A percentile compares a stretch with the other conserved stretches of the same genome.
Evolutionary conservation across 2,329 filamentous ascomycete species (phyloP).

Genomic region (Amesomyces nigricolor): DNA sequence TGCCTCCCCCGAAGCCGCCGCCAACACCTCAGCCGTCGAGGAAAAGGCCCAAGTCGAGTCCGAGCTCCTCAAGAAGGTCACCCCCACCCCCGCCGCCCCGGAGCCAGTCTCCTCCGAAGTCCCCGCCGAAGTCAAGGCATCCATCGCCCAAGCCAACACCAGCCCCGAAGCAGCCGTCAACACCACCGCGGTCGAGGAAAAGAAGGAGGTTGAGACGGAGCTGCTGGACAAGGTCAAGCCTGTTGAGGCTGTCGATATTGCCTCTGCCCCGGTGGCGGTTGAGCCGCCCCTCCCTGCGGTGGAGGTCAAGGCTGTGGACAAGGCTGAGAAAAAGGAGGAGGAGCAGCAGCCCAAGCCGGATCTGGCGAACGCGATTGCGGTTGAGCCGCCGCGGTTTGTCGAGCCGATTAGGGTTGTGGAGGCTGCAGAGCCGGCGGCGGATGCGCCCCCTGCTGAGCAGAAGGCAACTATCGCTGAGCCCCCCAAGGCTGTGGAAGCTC

Average conservation of each 20-base stretch:
- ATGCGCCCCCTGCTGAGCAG: slow-evolving; percentile 1
- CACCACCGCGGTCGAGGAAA: slow-evolving; percentile 64
- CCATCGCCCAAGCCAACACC: slow-evolving; percentile 35
- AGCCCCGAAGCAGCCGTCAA: slow-evolving; percentile 67
- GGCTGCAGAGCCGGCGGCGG: background rate
- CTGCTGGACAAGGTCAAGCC: slow-evolving; percentile 62
- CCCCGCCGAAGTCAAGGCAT: slow-evolving; percentile 14
- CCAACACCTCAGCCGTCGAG: slow-evolving; percentile 60
- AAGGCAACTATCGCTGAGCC: slow-evolving; percentile 5
- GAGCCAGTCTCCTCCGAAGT: slow-evolving; percentile 2
- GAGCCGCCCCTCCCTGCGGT: slow-evolving; percentile 40
- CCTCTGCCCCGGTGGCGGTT: slow-evolving; percentile 36
- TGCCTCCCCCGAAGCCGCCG: slow-evolving; percentile 60
- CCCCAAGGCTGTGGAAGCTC: slow-evolving; percentile 1
- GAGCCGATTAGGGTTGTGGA: slow-evolving; percentile 12
- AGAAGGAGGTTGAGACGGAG: slow-evolving; percentile 68
- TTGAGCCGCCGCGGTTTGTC: slow-evolving; percentile 48
- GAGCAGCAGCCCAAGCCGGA: slow-evolving; percentile 15
- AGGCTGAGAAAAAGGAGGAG: slow-evolving; percentile 5
- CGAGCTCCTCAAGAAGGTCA: slow-evolving; percentile 64
- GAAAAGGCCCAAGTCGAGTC: slow-evolving; percentile 72
- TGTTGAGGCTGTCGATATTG: slow-evolving; percentile 31
- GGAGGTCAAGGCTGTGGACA: slow-evolving; percentile 6
- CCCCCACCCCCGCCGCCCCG: slow-evolving; percentile 27
- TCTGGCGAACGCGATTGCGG: slow-evolving; percentile 18